Evolutionary conservation across 1,284 basidiomycete species (phyloP), one percentile per base, ranked within the genome.

Genomic region (Leccinum fallax): DNA sequence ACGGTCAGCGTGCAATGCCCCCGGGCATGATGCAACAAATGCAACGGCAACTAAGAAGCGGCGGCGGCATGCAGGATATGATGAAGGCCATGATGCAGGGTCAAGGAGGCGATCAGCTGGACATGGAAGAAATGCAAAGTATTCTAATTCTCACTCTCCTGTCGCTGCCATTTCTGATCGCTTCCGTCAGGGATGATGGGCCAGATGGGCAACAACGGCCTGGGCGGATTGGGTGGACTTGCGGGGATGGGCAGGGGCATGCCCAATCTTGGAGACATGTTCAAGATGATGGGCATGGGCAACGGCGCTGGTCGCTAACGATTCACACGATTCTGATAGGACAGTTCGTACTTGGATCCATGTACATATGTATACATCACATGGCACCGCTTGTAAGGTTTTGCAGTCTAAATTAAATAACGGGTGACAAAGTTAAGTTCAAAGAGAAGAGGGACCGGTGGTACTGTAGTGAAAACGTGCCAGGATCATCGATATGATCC

Each of bases 71-170:
- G 79, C 92, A 95, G 72, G 94, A 95, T 75, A 95, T 96, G 91
- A 93, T 97, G 92, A 92, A 92, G 74, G 91, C 94, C 28, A 93
- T 95, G 90, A 95, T 96, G 93, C 91, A 92, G 67, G 90, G 92
- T 7, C 89, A 92, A 68, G 92, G 91, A 67, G 90, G 90, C 21
- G 89, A 93, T 71, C 87, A 91, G 66, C 77, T 87, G 65, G 92
- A 93, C 70, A 88, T 93, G 86, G 90, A 92, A 67, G 91, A 94
- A 73, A 92, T 93, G 89, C 90, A 94, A 77, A 83, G 92, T 89
- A 77, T 65, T 83, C 76, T 48, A 62, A 21, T 62, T 61, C 43
- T 56, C 59, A 16, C 55, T 55, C 64, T 62, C 46, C 52, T 43
- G 24, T 52, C 53, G 10, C n/a, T 32, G 32, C 1, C 26, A 6